Conservation (phyloP, 1,284 basidiomycete species). For the Apiotrichum porosum region DNA sequence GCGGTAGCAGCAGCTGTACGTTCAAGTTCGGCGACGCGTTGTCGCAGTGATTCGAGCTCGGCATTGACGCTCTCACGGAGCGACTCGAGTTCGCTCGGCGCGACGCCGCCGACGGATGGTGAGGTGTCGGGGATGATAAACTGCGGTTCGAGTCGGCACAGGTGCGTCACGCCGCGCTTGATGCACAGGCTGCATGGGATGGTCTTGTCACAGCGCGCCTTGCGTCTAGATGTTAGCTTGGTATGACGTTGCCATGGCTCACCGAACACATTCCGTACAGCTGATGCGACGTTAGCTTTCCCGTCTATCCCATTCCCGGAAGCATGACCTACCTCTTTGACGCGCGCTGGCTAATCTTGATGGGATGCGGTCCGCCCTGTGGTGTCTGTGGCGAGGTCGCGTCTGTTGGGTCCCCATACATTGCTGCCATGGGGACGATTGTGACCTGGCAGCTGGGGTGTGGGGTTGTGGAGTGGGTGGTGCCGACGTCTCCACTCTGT, state of each 20-base stretch:
- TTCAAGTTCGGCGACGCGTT: slow-evolving; percentile 7
- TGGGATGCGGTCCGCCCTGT: no score
- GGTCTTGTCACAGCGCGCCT: slow-evolving; percentile 21
- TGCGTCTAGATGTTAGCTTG: slow-evolving; percentile 6
- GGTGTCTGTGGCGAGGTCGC: no score
- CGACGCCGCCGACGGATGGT: not conserved
- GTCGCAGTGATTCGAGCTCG: slow-evolving; percentile 8
- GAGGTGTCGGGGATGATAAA: not conserved
- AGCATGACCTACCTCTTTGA: slow-evolving; percentile 15
- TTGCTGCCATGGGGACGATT: no score
- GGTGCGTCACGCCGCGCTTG: slow-evolving; percentile 14
- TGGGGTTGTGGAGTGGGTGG: no score
- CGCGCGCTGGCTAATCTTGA: slow-evolving; percentile 11
- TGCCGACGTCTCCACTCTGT: no score
- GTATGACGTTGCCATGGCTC: not conserved
- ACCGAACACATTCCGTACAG: slow-evolving; percentile 25
- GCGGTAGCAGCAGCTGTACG: no score
- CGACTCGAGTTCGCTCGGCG: slow-evolving; percentile 2
- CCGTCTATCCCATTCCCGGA: no score
- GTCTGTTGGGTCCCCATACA: no score
- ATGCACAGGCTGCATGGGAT: slow-evolving; percentile 20
- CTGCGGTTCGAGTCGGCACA: slow-evolving; percentile 15
- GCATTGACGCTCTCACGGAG: slow-evolving; percentile 2
- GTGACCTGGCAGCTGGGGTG: no score
- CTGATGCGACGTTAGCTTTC: no score